Evolutionary conservation across 2,329 filamentous ascomycete genomes (phyloP), one percentile per base, ranked within the genome.

Genomic region (Aspergillus pseudoglaucus): DNA sequence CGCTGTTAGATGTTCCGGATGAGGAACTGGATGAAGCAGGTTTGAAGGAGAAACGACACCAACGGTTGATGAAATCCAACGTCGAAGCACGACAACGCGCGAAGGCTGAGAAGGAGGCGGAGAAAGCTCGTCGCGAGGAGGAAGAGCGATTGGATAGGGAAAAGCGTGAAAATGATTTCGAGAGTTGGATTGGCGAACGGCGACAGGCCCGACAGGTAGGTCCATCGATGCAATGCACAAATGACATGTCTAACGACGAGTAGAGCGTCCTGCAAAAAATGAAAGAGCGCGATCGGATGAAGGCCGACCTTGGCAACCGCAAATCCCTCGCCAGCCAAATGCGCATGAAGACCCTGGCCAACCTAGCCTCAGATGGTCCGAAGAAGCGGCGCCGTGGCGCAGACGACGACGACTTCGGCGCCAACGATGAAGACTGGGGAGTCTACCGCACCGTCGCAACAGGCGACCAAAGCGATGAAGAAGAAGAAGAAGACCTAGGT

Each of bases 341-440:
- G 71, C 87, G 93, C 53, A 98, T 98, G 93, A 97, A 97, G 73
- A 91, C 85, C 44, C 90, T 98, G 49, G 93, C 93, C 50, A 96
- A 95, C 62, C 83, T 98, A 1, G 93, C 93, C 3, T 90, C 91
- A 0, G 93, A 98, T 67, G 84, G 82, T 5, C 90, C 91, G 6
- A 76, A 76, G 54, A 90, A 90, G 66, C 94, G 95, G 69, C 82
- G 91, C 12, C 83, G 90, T 15, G 90, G 89, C 6, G 88, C 85
- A 3, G 91, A 97, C 63, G 93, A 98, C 60, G 93, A 98, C 64
- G 90, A 88, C 51, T 98, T 98, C 63, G 93, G 93, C 48, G 90
- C 90, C 44, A 91, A 98, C 66, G 93, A 98, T 62, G 90, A 94
- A 48, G 93, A 98, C 67, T 98, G 93, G 93, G 89, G 89, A 49